These are phyloP conservation scores for Puya raimondii DNA, from an alignment of 176 grass and related monocot genomes.

Conservation along the genomic window DNA sequence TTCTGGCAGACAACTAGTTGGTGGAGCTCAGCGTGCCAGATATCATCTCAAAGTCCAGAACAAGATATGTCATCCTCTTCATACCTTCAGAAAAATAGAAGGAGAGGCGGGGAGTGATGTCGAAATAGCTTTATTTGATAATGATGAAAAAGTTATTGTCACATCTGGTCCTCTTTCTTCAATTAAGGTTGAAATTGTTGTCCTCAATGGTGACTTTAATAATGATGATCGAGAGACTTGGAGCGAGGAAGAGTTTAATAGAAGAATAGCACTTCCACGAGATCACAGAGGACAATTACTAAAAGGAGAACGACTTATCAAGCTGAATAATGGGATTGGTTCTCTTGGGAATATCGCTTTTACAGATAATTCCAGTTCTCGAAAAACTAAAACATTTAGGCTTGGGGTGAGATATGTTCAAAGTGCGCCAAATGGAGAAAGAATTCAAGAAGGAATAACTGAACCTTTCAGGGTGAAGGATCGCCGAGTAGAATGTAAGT, in stretches of 20 bases:
- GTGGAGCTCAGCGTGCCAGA: slow-evolving; percentile 13
- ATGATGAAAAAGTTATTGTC: slow-evolving; percentile 6
- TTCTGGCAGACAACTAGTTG: slow-evolving; percentile 25
- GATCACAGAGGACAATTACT: slow-evolving; percentile 37
- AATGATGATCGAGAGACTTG: slow-evolving; percentile 35
- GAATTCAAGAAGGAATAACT: slow-evolving; percentile 43
- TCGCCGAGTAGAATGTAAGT: slow-evolving; percentile 43
- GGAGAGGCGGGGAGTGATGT: slow-evolving; percentile 21
- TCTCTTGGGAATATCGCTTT: slow-evolving; percentile 36
- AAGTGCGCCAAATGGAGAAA: slow-evolving; percentile 15
- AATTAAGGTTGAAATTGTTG: slow-evolving; percentile 38
- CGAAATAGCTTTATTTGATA: slow-evolving; percentile 32
- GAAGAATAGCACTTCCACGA: slow-evolving; percentile 33
- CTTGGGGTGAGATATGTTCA: slow-evolving; percentile 36
- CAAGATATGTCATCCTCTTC: slow-evolving; percentile 20
- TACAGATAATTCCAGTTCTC: slow-evolving; percentile 57
- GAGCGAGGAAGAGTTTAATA: slow-evolving; percentile 33
- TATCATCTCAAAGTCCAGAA: slow-evolving; percentile 35
- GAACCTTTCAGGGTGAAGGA: slow-evolving; percentile 50
- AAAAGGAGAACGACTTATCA: slow-evolving; percentile 29
- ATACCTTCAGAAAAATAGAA: slow-evolving; percentile 40
- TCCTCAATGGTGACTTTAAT: slow-evolving; percentile 47
- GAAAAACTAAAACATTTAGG: slow-evolving; percentile 46
- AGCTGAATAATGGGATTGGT: slow-evolving; percentile 35
- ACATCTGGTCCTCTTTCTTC: slow-evolving; percentile 34